These are phyloP conservation scores for Boletus semigastroideus DNA, from an alignment of 1,284 basidiomycete genomes.

Conservation along the genomic window DNA sequence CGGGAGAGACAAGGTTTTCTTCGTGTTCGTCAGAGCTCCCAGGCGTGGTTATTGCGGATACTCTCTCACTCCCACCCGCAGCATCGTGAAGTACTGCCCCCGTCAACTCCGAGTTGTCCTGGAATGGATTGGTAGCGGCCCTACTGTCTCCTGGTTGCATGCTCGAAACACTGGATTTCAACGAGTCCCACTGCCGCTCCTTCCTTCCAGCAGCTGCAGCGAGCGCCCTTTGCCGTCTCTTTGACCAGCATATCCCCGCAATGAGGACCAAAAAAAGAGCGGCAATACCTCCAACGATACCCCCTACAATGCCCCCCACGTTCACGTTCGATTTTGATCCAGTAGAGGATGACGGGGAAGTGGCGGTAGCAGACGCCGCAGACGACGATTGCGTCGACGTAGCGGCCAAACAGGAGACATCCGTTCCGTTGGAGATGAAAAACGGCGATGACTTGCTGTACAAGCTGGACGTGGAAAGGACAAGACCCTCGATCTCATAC, in stretches of 20 bases:
- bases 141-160: slow-evolving; percentile 5
- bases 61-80: slow-evolving; percentile 10
- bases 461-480: slow-evolving; percentile 2
- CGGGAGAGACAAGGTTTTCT: slow-evolving; percentile 25
- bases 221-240: slow-evolving; percentile 16
- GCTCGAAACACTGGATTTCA: slow-evolving; percentile 25
- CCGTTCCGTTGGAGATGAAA: slow-evolving; percentile 38
- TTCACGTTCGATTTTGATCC: slow-evolving; percentile 33
- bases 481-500: slow-evolving; percentile 37
- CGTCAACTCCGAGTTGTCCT: slow-evolving; percentile 24
- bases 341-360: slow-evolving; percentile 1
- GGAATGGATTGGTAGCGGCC: slow-evolving; percentile 10
- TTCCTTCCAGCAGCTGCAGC: not conserved
- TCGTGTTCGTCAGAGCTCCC: slow-evolving; percentile 26
- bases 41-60: slow-evolving; percentile 16
- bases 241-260: slow-evolving; percentile 33
- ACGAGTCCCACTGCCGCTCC: slow-evolving; percentile 28
- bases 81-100: slow-evolving; percentile 13
- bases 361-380: not conserved
- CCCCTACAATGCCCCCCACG: slow-evolving; percentile 38
- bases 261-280: slow-evolving; percentile 30
- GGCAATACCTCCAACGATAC: slow-evolving; percentile 40
- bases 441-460: slow-evolving; percentile 35
- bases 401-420: slow-evolving; percentile 39
- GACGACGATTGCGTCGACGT: slow-evolving; percentile 18